Percentiles rank a stretch among this genome's conserved stretches.
phyloP scores from a whole-genome alignment of 2,329 filamentous ascomycete species.

The Calonectria naviculata region DNA sequence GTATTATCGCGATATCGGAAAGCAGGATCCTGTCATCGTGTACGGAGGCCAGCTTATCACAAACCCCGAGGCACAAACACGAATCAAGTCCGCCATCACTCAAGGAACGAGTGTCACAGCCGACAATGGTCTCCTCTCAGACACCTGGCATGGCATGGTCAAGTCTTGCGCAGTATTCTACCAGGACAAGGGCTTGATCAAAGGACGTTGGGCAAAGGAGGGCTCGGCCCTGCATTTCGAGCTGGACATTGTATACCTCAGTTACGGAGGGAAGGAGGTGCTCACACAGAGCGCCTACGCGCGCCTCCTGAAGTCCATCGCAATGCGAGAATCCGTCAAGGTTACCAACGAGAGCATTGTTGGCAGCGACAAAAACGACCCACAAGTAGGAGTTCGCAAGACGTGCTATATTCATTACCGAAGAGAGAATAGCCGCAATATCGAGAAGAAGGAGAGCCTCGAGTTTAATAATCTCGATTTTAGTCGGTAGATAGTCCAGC shows the following conservation, averaged over 20 bases:
- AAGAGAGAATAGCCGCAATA: not conserved
- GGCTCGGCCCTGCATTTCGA: not conserved
- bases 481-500: conserved; percentile 60
- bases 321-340: not conserved
- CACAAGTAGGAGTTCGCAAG: not conserved
- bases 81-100: not conserved
- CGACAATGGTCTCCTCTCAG: not conserved
- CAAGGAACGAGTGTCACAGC: not conserved
- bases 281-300: not conserved
- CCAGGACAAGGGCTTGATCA: not conserved
- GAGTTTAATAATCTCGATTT: not conserved
- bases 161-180: not conserved
- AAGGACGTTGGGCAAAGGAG: not conserved
- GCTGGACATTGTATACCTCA: not conserved
- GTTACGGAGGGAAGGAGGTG: not conserved
- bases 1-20: not conserved
- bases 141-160: not conserved
- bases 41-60: not conserved
- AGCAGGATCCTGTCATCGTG: not conserved
- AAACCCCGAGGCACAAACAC: not conserved
- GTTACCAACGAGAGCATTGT: not conserved
- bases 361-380: not conserved
- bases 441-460: not conserved
- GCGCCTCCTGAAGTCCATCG: not conserved
- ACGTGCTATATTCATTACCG: not conserved